Conservation (phyloP, 306 rosid species). For the Lathyrus oleraceus region DNA sequence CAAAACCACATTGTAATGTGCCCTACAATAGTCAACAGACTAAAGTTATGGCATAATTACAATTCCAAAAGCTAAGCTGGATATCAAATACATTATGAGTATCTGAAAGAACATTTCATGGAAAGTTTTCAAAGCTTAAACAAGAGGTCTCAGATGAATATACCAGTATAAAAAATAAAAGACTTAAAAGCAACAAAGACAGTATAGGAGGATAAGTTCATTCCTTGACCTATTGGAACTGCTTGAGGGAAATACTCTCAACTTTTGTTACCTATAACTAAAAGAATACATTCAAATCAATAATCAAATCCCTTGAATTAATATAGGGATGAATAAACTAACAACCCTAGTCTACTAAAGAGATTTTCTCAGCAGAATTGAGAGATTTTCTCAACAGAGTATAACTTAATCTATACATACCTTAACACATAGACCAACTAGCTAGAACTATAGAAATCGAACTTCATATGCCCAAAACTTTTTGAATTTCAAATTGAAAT, state of each 20-base stretch:
- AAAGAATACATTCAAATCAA: no score
- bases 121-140: slow-evolving; percentile 23
- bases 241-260: no score
- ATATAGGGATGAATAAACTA: no score
- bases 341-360: no score
- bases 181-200: slow-evolving; percentile 1
- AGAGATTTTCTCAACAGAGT: no score
- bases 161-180: slow-evolving; percentile 12
- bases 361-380: no score
- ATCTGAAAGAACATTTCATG: slow-evolving; percentile 15
- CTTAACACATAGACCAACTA: not conserved
- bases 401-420: no score
- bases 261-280: no score
- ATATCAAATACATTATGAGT: slow-evolving; percentile 30
- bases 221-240: not conserved
- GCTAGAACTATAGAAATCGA: not conserved
- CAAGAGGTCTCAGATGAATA: slow-evolving; percentile 3
- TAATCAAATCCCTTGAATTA: no score
- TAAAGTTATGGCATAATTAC: slow-evolving; percentile 46
- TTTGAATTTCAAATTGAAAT: not conserved
- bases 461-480: not conserved
- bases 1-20: slow-evolving; percentile 87
- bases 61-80: slow-evolving; percentile 42
- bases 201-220: not conserved
- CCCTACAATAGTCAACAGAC: slow-evolving; percentile 52